Base-by-base conservation (phyloP, 805 yeast genomes). In the Cyberlindnera sargentensis region DNA sequence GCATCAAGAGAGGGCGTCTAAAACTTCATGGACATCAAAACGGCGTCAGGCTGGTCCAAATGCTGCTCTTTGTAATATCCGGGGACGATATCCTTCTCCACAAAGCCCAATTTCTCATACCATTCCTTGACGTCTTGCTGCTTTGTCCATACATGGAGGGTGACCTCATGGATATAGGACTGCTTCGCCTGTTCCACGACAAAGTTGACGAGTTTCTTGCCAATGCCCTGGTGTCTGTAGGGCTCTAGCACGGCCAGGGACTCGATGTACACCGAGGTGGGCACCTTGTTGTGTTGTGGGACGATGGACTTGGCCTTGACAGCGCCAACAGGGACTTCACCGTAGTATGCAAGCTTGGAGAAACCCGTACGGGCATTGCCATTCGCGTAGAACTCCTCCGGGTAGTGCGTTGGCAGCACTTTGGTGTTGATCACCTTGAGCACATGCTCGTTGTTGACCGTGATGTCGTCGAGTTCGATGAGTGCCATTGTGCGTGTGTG, bases 301-400 rank as follows among this genome's bases (percentile, higher is more conserved):
- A 71, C 70, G 42, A 73, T 64, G 7, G 70, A 62, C 50, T 68
- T 71, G 43, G 84, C 82, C 47, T 80, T 79, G 39, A 88, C 65
- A 4, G 80, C 82, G 11, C 93, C 96, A 4, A 88, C 91, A 6
- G 95, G 88, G 5, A 84, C 75, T 55, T 84, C 95, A 39, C 82
- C 75, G 61, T 72, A 83, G 63, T 70, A 84, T 0, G 82, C 75
- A 31, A 80, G 64, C 55, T 80, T 72, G 31, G 73, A 71, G 31
- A 82, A 64, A 28, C 78, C 80, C 25, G 70, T 78, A 2, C 68
- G 55, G 3, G 69, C 60, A 10, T 77, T 65, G 20, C 20, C 20
- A 15, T 15, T 15, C 24, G 71, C 71, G 49, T 80, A 79, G 72
- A 82, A 81, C 3, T 63, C 49, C 1, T 74, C 75, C 1, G 77